Evolutionary conservation across 2,329 filamentous ascomycete species (phyloP).

Genomic region (Fusarium coicis): DNA sequence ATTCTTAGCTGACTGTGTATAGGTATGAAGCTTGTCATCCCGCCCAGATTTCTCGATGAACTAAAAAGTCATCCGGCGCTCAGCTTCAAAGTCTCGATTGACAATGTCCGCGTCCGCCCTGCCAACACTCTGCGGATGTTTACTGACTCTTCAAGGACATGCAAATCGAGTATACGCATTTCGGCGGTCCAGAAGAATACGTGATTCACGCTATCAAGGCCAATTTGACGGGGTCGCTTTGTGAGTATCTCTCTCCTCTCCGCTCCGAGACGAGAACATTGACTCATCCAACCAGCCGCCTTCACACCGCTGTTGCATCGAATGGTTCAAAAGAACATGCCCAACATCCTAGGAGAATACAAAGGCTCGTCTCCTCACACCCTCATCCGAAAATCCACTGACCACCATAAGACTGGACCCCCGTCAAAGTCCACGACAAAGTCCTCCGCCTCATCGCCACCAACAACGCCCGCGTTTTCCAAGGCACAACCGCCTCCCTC

Average conservation of each 20-base stretch:
- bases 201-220: conserved; percentile 19
- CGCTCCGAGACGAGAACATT: too few relatives aligned
- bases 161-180: conserved; percentile 26
- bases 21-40: neutral
- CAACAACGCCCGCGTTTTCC: conserved; percentile 19
- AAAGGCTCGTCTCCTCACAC: accelerated
- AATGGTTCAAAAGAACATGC: conserved; percentile 16
- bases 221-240: neutral
- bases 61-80: conserved; percentile 14
- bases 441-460: conserved; percentile 9
- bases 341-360: neutral
- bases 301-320: neutral
- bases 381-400: accelerated
- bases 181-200: conserved; percentile 16
- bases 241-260: neutral
- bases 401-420: neutral
- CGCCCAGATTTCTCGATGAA: neutral
- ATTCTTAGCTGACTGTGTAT: neutral
- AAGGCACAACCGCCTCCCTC: conserved; percentile 11
- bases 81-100: conserved; percentile 19
- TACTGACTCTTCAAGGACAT: neutral
- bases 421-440: conserved; percentile 6
- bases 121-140: too few relatives aligned
- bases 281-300: neutral
- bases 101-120: neutral